Evolutionary conservation across 805 yeast species (phyloP), one percentile per base, ranked within the genome.

Genomic region (Wickerhamiella lipophila): DNA sequence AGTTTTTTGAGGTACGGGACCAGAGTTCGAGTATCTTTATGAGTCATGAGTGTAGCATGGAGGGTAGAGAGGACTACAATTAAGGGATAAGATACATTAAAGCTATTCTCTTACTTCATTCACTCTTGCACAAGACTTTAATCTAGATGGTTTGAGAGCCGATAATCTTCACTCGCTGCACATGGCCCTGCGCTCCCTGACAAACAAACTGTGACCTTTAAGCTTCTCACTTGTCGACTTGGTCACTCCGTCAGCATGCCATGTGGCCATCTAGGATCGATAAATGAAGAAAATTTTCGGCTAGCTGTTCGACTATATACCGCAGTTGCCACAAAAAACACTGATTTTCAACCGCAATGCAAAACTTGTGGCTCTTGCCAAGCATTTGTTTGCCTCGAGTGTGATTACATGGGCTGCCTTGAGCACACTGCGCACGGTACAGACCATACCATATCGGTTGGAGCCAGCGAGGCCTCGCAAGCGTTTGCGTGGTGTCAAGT

Each of bases 1-100:
- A 87, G 69, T 49, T 79, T 73, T 65, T 80, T 80, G 53, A 86
- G 76, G 62, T 72, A 80, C 4, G 84, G 83, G 2, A 74, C 71
- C 13, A 70, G 45, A 4, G 47, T 49, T 18, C 39, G 59, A 32
- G 51, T 36, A 18, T 42, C 46, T 6, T 40, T 16, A 40, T 23
- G 26, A 23, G 26, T 23, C 26, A 23, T 23, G 5, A 23, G 26
- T 23, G 7, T 23, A 23, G 26, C 26, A 8, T 8, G 8, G 26
- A 23, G 26, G n/a, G n/a, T n/a, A n/a, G n/a, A n/a, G n/a, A n/a
- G n/a, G n/a, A n/a, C n/a, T n/a, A n/a, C n/a, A n/a, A n/a, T n/a
- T n/a, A n/a, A n/a, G n/a, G n/a, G n/a, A n/a, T n/a, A n/a, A n/a
- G n/a, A n/a, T n/a, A n/a, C n/a, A n/a, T n/a, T n/a, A n/a, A n/a